Conservation (phyloP, 192 early-diverging fungal genomes). For the Thoreauomyces humboldtii region DNA sequence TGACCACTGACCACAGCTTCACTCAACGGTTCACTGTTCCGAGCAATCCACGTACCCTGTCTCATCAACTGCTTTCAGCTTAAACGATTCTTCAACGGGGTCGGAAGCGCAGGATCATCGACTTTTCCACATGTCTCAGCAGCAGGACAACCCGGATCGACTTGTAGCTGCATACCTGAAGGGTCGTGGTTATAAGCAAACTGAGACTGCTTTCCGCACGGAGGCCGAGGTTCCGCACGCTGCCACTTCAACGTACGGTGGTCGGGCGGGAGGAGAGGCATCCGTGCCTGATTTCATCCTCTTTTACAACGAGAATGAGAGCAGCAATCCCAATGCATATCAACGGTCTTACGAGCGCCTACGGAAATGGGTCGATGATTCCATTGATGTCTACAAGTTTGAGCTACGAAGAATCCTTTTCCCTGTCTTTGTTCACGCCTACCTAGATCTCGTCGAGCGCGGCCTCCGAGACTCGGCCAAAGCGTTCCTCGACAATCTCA, state of each 20-base stretch:
- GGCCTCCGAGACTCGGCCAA: slow-evolving; percentile 58
- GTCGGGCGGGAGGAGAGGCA: slow-evolving; percentile 40
- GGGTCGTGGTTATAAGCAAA: slow-evolving; percentile 27
- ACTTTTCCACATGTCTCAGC: too few relatives aligned
- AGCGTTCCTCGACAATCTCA: slow-evolving; percentile 73
- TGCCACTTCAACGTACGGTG: background rate
- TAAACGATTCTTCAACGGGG: too few relatives aligned
- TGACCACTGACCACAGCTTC: too few relatives aligned
- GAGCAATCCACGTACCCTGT: too few relatives aligned
- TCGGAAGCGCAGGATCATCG: too few relatives aligned
- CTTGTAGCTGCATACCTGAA: slow-evolving; percentile 31
- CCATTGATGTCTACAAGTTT: slow-evolving; percentile 89
- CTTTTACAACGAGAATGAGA: slow-evolving; percentile 68
- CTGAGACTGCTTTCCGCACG: slow-evolving; percentile 23
- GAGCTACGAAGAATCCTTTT: slow-evolving; percentile 82
- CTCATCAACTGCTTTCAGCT: too few relatives aligned
- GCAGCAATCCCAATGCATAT: slow-evolving; percentile 80
- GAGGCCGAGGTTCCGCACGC: slow-evolving; percentile 15
- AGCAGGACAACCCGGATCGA: slow-evolving; percentile 23
- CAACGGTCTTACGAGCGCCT: slow-evolving; percentile 75
- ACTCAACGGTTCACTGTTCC: too few relatives aligned
- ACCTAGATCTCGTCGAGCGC: slow-evolving; percentile 78
- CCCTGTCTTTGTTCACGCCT: slow-evolving; percentile 90
- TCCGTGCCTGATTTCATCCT: slow-evolving; percentile 63
- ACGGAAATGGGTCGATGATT: slow-evolving; percentile 87